These are phyloP conservation scores for Phytopythium montanum DNA, from an alignment of 352 stramenopile species.

Conservation along the genomic window DNA sequence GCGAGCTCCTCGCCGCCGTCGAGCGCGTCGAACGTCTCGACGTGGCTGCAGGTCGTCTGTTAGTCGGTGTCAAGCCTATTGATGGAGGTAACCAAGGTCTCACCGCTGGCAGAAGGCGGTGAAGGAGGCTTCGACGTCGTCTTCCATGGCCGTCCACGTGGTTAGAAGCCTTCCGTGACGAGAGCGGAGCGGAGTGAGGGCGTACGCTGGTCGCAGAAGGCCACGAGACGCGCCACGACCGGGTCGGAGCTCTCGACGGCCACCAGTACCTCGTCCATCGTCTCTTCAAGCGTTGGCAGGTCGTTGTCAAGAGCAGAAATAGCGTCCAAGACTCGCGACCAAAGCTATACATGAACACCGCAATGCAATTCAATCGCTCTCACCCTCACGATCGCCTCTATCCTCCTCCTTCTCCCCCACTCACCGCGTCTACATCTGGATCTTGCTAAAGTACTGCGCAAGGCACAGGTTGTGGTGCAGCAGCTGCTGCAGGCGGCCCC, in stretches of 20 bases:
- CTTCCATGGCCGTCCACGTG: neutral
- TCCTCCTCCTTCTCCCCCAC: neutral
- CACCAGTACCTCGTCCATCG: constrained; percentile 47
- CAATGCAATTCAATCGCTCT: neutral
- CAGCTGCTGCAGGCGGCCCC: constrained; percentile 76
- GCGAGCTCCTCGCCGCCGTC: constrained; percentile 31
- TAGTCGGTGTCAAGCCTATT: neutral
- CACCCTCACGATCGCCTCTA: neutral
- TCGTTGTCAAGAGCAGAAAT: neutral
- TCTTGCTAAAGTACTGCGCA: constrained; percentile 86
- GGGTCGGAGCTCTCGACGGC: constrained; percentile 39
- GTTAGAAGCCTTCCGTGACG: neutral
- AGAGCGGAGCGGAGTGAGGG: neutral
- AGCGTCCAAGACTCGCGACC: neutral
- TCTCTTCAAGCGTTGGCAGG: neutral
- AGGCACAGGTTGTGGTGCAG: constrained; percentile 86
- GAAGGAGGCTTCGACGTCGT: constrained; percentile 20
- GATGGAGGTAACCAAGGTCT: neutral
- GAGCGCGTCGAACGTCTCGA: constrained; percentile 28
- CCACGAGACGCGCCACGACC: constrained; percentile 33
- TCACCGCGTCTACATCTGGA: constrained; percentile 62
- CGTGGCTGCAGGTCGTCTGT: constrained; percentile 21
- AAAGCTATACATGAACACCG: neutral
- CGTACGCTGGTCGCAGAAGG: constrained; percentile 33
- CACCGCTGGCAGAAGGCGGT: constrained; percentile 19